Base-by-base conservation (phyloP, 2,329 filamentous ascomycete species). In the Ophiostoma perfectum region DNA sequence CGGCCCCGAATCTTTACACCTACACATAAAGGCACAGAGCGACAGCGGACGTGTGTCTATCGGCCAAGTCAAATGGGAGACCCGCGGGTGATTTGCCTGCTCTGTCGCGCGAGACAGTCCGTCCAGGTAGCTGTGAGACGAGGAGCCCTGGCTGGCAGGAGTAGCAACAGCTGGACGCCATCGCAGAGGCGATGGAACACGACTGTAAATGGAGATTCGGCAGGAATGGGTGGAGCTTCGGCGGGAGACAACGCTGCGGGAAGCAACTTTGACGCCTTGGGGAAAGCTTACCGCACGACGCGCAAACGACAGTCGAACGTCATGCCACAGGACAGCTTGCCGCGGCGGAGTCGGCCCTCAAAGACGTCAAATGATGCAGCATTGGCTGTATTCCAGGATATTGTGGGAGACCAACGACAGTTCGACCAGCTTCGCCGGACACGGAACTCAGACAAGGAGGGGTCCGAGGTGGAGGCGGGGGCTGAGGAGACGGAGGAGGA, bases 361-460 rank as follows among this genome's bases (percentile, higher is more conserved):
- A 18, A 64, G 36, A 39, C 60, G 39, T 45, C 66, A 2, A 67
- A 68, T 12, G 71, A 71, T 38, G 68, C 65, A 0, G 70, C 71
- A 0, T 47, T 74, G 47, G 70, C 71, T 2, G 64, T 75, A 3
- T 75, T 75, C 45, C 70, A 70, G 5, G 71, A 72, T 38, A 70
- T 74, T 18, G 71, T 74, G 16, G 68, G 60, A 11, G 38, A 63
- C 16, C 38, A 63, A n/a, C 14, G 16, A 8, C 58, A 63, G 58
- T 41, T 41, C 9, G 58, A 63, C 6, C 38, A 63, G 38, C 62
- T 64, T 11, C 62, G 62, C 38, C 60, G 38, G 42, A 16, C 60
- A 7, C 60, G 55, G 27, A 38, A 38, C 9, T 8, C 27, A 4
- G 55, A 38, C 27, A 38, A 16, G 55, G 55, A 60, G 55, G 55